Evolutionary conservation across 202 grass and related monocot species (phyloP), one percentile per base, ranked within the genome.

Genomic region (Setaria italica): DNA sequence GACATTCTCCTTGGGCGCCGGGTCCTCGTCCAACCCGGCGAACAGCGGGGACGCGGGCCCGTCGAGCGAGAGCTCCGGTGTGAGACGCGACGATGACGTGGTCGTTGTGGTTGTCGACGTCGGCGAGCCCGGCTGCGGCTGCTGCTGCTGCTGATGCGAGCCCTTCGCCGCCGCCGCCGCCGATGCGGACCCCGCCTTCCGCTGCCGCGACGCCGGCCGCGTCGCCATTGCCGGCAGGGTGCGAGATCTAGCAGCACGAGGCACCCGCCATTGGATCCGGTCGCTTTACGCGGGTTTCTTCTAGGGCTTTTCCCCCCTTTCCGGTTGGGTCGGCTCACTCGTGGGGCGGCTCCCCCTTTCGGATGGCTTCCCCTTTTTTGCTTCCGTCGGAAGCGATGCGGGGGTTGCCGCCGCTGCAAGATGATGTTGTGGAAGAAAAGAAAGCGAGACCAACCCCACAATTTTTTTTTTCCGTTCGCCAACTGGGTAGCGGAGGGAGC

Each of bases 371-470:
- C 79, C 80, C 81, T 60, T 91, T 91, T 89, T 88, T 88, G 88
- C 90, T 95, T 99, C 88, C 80, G 92, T 75, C 91, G 76, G 89
- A 98, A 92, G 96, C 91, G 91, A 95, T 86, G 80, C 85, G 54
- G 77, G 81, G 51, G 41, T 76, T 72, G 80, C 80, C 80, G 80
- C 70, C 70, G 78, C 79, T 37, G 73, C 71, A 66, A 69, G 81
- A 75, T 79, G 83, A 70, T 79, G 83, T 77, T 67, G 85, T 83
- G 74, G 59, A 30, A 85, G 87, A 83, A 88, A 93, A 83, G 76
- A 67, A 46, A 78, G 50, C 84, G 43, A 39, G 33, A 20, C 72
- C 72, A 75, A 56, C 72, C 20, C 66, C 30, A 14, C 55, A 2
- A 8, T 66, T 41, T 37, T 30, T 60, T 60, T 47, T 37, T 32